These are phyloP conservation scores for Xanthoconium stramineum DNA, from an alignment of 768 basidiomycete species.

Conservation along the genomic window DNA sequence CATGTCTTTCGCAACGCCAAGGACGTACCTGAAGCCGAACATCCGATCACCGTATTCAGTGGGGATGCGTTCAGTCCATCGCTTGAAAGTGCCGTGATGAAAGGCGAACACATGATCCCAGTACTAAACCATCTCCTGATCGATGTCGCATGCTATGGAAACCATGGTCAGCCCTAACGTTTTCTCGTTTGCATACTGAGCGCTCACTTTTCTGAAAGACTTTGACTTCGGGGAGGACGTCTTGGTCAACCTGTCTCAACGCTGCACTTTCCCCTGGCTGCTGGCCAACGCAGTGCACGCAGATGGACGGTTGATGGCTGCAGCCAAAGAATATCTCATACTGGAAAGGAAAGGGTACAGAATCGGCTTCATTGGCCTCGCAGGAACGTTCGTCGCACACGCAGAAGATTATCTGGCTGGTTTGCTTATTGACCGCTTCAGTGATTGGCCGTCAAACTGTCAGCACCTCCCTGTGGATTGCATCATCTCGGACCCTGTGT, in stretches of 20 bases:
- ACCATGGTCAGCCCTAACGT: not conserved
- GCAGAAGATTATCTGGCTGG: not conserved
- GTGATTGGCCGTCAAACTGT: slow-evolving; percentile 3
- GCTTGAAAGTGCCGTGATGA: slow-evolving; percentile 5
- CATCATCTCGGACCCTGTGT: slow-evolving; percentile 4
- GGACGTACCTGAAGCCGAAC: not conserved
- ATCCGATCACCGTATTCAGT: slow-evolving; percentile 4
- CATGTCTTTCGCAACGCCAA: slow-evolving; percentile 3
- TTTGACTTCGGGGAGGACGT: slow-evolving; percentile 9
- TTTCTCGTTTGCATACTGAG: not conserved
- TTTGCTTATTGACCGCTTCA: not conserved
- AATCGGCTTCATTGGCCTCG: slow-evolving; percentile 6
- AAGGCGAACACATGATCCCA: slow-evolving; percentile 5
- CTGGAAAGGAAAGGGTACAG: slow-evolving; percentile 4
- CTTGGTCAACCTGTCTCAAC: slow-evolving; percentile 2
- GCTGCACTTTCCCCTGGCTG: slow-evolving; percentile 11
- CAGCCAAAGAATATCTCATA: slow-evolving; percentile 5
- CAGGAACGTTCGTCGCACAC: slow-evolving; percentile 7
- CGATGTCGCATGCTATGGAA: slow-evolving; percentile 7
- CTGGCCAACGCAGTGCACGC: slow-evolving; percentile 9
- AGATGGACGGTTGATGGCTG: not conserved
- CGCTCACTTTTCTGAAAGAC: not conserved
- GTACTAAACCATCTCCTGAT: slow-evolving; percentile 8
- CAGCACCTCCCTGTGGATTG: slow-evolving; percentile 8
- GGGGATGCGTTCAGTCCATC: slow-evolving; percentile 10